Evolutionary conservation across 2,329 filamentous ascomycete species (phyloP), one percentile per base, ranked within the genome.

Genomic region (Clarireedia monteithiana): DNA sequence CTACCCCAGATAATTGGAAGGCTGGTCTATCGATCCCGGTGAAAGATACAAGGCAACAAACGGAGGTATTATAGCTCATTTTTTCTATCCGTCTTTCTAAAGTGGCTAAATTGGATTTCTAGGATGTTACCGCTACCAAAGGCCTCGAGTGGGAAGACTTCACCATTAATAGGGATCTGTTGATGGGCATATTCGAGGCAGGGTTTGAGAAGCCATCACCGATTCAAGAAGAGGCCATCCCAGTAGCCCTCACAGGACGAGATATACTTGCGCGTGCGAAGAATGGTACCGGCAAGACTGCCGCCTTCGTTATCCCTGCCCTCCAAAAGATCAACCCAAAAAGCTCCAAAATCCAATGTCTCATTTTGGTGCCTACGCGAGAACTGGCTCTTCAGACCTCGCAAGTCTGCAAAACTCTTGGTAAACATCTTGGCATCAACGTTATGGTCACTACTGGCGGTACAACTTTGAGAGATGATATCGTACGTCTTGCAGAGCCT

Each of bases 381-480:
- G 94, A 99, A 76, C 80, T 99, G 66, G 95, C 95, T 55, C 86
- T 99, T 73, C 94, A 99, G 74, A 99, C 94, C 59, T 99, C 95
- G 50, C 94, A 99, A 74, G 94, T 99, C 64, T 99, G 94, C 83
- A 99, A 97, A 79, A 96, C 87, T 12, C 82, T 99, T 48, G 95
- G 95, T 61, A 97, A 99, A 75, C 91, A 99, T 70, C 84, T 99
- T 42, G 91, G 91, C 56, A 81, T 99, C 74, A 97, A 99, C 69
- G 92, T 99, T 68, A 99, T 99, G 95, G 95, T 99, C 64, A 96
- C 92, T 48, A 99, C 95, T 24, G 94, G 94, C 73, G 94, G 94
- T 67, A 97, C 94, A 44, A 89, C 89, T 26, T 78, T 99, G 56
- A 90, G 94, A 69, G 94, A 99, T 72, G 94, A 99, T 71, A 99